phyloP scores from a whole-genome alignment of 2,329 filamentous ascomycete genomes.

The Aulographum hederae region DNA sequence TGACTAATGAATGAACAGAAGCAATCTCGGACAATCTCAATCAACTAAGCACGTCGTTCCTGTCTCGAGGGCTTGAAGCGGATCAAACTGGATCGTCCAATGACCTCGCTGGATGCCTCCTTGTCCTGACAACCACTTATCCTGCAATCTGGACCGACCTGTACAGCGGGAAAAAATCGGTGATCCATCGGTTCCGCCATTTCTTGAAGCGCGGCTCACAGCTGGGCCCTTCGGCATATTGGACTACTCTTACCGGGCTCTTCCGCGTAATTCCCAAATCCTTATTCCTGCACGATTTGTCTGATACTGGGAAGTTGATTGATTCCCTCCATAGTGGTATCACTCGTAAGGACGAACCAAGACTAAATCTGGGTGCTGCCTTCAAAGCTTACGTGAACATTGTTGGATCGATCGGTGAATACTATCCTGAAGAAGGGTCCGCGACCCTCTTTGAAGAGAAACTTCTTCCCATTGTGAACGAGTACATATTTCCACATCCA shows the following conservation, averaged over 20 bases:
- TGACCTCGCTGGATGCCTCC: conserved; percentile 50
- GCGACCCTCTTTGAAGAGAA: conserved; percentile 26
- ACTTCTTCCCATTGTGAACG: conserved; percentile 32
- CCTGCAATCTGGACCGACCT: conserved; percentile 58
- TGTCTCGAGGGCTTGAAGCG: conserved; percentile 51
- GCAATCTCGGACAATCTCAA: too few relatives aligned
- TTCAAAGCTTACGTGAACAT: conserved; percentile 61
- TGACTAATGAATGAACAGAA: too few relatives aligned
- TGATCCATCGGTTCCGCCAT: conserved; percentile 39
- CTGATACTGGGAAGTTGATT: conserved; percentile 43
- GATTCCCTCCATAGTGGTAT: conserved; percentile 54
- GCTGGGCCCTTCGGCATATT: conserved; percentile 52
- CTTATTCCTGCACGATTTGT: too few relatives aligned
- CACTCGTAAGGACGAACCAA: conserved; percentile 54
- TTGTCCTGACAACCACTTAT: conserved; percentile 42
- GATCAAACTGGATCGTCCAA: conserved; percentile 57
- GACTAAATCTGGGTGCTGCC: conserved; percentile 45
- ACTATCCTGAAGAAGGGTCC: conserved; percentile 24
- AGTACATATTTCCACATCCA: conserved; percentile 31
- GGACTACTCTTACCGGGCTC: conserved; percentile 48
- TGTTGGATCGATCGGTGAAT: conserved; percentile 27
- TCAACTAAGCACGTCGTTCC: too few relatives aligned
- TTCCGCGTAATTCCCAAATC: conserved; percentile 35
- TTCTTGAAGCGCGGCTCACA: conserved; percentile 78
- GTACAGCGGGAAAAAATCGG: conserved; percentile 38